phyloP scores from a whole-genome alignment of 139 green algal genomes.

The Tetradesmus obliquus region DNA sequence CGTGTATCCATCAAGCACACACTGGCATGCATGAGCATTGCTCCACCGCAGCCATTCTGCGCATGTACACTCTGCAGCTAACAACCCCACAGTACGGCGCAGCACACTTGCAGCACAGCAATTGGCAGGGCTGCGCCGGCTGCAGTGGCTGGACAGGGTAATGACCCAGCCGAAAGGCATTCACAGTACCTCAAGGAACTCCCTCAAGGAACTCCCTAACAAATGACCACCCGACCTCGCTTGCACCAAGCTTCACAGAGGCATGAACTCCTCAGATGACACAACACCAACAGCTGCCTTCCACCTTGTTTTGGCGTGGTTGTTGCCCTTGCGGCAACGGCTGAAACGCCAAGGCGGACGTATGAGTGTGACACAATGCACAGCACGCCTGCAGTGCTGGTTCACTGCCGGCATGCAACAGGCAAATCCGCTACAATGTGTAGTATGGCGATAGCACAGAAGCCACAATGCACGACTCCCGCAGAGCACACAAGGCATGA shows the following conservation, averaged over 20 bases:
- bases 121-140: too few relatives aligned
- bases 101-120: neutral
- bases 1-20: neutral
- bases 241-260: neutral
- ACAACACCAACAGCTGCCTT: neutral
- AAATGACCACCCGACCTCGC: neutral
- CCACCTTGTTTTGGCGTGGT: neutral
- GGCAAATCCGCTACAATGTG: neutral
- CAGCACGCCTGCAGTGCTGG: neutral
- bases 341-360: neutral
- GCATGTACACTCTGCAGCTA: neutral
- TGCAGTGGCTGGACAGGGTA: too few relatives aligned
- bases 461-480: neutral
- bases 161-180: too few relatives aligned
- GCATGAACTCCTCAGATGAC: neutral
- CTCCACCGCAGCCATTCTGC: neutral
- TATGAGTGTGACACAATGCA: neutral
- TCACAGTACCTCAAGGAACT: too few relatives aligned
- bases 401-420: neutral
- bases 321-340: neutral
- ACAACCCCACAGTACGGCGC: neutral
- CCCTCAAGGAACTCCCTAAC: neutral
- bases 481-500: neutral
- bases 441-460: neutral
- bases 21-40: neutral